Evolutionary conservation across 192 early-diverging fungal species (phyloP), one percentile per base, ranked within the genome.

Genomic region (Backusella liffmaniae): DNA sequence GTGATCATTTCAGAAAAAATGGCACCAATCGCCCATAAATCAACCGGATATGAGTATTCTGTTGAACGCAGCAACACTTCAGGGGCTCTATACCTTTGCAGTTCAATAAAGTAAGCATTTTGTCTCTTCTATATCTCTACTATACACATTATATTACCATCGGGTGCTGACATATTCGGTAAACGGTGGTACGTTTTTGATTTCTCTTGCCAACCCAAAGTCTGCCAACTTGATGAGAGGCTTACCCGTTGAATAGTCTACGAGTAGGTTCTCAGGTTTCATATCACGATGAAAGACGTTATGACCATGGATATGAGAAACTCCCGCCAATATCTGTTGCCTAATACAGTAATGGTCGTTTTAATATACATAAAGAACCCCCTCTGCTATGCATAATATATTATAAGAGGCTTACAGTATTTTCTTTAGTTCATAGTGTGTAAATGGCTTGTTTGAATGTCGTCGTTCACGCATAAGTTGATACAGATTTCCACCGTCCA

Each of bases 81-180:
- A 69, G 97, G 97, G 1, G 97, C 96, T 9, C 97, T 90, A 67
- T 81, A 95, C 77, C 77, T 78, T 62, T 62, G 1, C 12, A 12
- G 23, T 56, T 56, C 1, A 56, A 56, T 62, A 4, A 29, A 62
- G n/a, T 62, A 62, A 62, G 23, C 26, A 29, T n/a, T 34, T 8
- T n/a, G 18, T 13, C 10, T n/a, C 1, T n/a, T 36, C 10, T n/a
- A 7, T 12, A 10, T 44, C 37, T 23, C 3, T 32, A 32, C 30
- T 32, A 32, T 32, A 32, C 32, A 32, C 32, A 3, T 23, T 5
- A 12, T 67, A 8, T 67, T 73, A 78, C 97, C 97, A 99, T 80
- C 97, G 87, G 4, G 97, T 99, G 85, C 93, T 95, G 76, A 99
- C 95, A 83, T 99, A 99, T 76, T 96, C 95, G 21, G 97, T 98